phyloP scores from a whole-genome alignment of 805 yeast species.

The Lipomyces starkeyi region DNA sequence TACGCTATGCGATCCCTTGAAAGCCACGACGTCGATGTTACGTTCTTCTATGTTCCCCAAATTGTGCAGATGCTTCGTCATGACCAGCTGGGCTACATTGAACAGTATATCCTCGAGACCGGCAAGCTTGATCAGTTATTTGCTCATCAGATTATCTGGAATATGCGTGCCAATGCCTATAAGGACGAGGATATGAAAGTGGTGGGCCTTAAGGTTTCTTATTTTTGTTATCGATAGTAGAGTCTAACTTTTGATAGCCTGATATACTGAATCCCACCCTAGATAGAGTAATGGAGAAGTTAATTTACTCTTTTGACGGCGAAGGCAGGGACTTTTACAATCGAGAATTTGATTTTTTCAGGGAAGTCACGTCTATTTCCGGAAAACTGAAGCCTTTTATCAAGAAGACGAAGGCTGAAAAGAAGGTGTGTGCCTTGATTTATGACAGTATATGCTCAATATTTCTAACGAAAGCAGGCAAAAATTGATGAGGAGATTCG shows the following conservation, averaged over 20 bases:
- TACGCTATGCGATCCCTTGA: constrained; percentile 90
- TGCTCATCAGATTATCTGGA: constrained; percentile 98
- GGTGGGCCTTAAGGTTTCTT: background rate
- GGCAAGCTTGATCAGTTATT: constrained; percentile 88
- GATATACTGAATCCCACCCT: constrained; percentile 83
- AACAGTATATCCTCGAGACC: constrained; percentile 86
- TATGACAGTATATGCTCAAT: background rate
- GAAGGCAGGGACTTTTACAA: constrained; percentile 73
- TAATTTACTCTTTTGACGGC: constrained; percentile 65
- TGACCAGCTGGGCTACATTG: constrained; percentile 84
- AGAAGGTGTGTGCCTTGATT: constrained; percentile 57
- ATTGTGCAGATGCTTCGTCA: constrained; percentile 90
- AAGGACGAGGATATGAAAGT: constrained; percentile 72
- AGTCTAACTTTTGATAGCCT: constrained; percentile 50
- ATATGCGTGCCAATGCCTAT: constrained; percentile 90
- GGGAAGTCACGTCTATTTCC: constrained; percentile 89
- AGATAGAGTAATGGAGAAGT: constrained; percentile 69
- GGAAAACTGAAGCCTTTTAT: constrained; percentile 95
- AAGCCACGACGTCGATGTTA: constrained; percentile 80
- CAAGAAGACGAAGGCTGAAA: constrained; percentile 93
- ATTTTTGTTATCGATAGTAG: background rate
- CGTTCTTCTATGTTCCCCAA: constrained; percentile 97
- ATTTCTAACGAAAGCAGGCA: constrained; percentile 37
- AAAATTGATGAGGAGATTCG: constrained; percentile 97
- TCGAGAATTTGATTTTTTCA: constrained; percentile 85